Base-by-base conservation (phyloP, 345 rosid genomes). In the Aquilaria malaccensis region DNA sequence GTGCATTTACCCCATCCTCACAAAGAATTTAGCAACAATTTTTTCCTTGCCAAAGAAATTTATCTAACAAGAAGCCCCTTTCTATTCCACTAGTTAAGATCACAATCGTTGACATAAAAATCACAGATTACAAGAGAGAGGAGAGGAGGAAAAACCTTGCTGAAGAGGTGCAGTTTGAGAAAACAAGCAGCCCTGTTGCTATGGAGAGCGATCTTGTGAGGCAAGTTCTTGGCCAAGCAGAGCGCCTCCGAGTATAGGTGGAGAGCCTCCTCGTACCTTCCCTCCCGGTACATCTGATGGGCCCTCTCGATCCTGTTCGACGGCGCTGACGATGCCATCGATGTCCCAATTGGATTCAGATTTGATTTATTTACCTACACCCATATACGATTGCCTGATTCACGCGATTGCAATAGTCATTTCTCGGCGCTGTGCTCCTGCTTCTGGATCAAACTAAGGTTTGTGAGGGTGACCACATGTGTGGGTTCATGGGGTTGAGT, bases 151-250 rank as follows among this genome's bases (percentile, higher is more conserved):
- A 0, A 46, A 13, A 92, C 97, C 91, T 81, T 77, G 46, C 78
- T 73, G 94, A 93, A 93, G 70, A 77, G 74, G 73, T 84, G 97
- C 47, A 93, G 58, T 56, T 89, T 93, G 74, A 93, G 68, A 62
- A 64, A 93, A 70, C 98, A 93, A 73, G 97, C 97, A 58, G 98
- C 98, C 50, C 97, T 76, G 66, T 93, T 93, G 70, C 98, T 93
- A 67, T 93, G 96, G 63, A 93, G 70, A 61, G 96, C 85, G 79
- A 93, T 93, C 87, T 76, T 87, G 72, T 87, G 97, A 10, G 84
- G 79, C 31, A 77, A 87, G 13, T 86, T 66, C 68, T 80, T 89
- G 55, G 96, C 96, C 59, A 83, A 56, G 30, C 80, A 67, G 61
- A 87, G 95, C 43, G 97, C 94, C 64, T 84, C 87, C 11, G 95